Base-by-base conservation (phyloP, 306 rosid genomes). In the Citrullus colocynthis region DNA sequence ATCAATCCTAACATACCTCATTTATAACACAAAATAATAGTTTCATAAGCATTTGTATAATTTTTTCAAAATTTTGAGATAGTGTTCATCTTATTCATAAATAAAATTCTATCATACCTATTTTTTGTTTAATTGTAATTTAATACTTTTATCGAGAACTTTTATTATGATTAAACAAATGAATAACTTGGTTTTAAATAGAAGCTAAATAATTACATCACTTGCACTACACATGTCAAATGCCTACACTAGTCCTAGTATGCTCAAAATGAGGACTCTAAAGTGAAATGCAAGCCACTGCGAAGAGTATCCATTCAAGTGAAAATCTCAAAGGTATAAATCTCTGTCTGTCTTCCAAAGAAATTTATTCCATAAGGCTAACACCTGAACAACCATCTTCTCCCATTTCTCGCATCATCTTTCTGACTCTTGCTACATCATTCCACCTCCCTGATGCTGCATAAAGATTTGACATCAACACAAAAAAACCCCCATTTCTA, bases 391-490 rank as follows among this genome's bases (percentile, higher is more conserved):
- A 67, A 20, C 74, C 74, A 67, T 42, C 74, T 42, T 67, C 74
- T 89, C 90, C 21, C 77, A 77, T 64, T 62, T 88, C 88, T 88
- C 74, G 85, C 93, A 91, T 88, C 24, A 81, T 74, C 63, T 85
- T 66, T 83, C 92, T 91, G 87, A 88, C 78, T 82, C 80, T 89
- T 85, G 85, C 92, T 36, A 88, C 93, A 81, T 88, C 92, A 39
- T 85, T 85, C 88, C 92, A 89, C 85, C 89, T 86, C 66, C 93
- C 86, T 30, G 90, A 87, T 64, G 87, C 92, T 55, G 93, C 96
- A 86, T 89, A 91, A 54, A 91, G 88, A 74, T 88, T 89, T 51
- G 90, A 88, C 72, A 89, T 90, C 77, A 89, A 83, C 44, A 89
- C 91, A 84, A 86, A 86, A 84, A 88, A 89, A 41, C 93, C 93